Base-by-base conservation (phyloP, 2,329 filamentous ascomycete genomes). In the Diaporthe australafricana region DNA sequence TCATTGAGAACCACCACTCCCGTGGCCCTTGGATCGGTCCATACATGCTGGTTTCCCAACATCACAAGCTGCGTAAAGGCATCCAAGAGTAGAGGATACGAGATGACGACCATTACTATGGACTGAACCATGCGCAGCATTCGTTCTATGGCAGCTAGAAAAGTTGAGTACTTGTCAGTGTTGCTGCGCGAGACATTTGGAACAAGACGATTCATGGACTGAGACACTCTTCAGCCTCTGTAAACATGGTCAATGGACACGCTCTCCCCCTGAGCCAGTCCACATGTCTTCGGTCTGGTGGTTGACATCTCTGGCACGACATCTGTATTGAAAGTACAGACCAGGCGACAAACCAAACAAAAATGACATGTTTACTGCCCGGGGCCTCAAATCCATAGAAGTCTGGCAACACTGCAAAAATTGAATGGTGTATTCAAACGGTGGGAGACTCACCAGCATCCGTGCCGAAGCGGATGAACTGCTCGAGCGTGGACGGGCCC, bases 401-500 rank as follows among this genome's bases (percentile, higher is more conserved):
- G 11, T 20, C 16, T 12, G 3, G 9, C 7, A 48, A n/a, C n/a
- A n/a, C n/a, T 48, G 1, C 2, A 16, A 25, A 32, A 8, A 25
- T 6, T 35, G 35, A 17, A 8, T n/a, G 20, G n/a, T n/a, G 30
- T 16, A 50, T 3, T n/a, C 4, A 12, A 27, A 60, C 30, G 11
- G 25, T 56, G 4, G 4, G 5, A 5, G 48, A 72, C 75, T 75
- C 40, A 78, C 77, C 74, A 17, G 76, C 76, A 70, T 79, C 77
- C 1, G 78, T 79, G n/a, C 78, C 78, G 69, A 84, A 84, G 50
- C 75, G 78, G 69, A 82, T 77, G 73, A 84, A 80, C 42, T 82
- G 80, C 32, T 83, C 80, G 32, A 83, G 78, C 14, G 73, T 78
- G 20, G 73, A 30, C 66, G 71, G 45, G 38, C 50, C 40, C 53